Base-by-base conservation (phyloP, 2,329 filamentous ascomycete genomes). In the Neofusicoccum cordaticola region DNA sequence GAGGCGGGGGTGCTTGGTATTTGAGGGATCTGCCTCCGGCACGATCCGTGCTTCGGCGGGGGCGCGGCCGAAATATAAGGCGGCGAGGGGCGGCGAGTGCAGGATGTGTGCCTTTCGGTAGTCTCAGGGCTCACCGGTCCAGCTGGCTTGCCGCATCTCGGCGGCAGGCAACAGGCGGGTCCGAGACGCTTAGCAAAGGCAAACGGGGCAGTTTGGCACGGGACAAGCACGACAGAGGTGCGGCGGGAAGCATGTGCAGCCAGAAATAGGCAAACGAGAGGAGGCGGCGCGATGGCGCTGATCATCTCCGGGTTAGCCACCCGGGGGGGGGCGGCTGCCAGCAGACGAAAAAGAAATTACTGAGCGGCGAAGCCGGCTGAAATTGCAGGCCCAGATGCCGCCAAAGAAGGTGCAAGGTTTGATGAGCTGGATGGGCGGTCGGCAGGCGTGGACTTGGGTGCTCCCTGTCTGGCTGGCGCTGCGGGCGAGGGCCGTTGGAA, bases 271-370 rank as follows among this genome's bases (percentile, higher is more conserved):
- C 35, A 58, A 53, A 41, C 53, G 53, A 45, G 53, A 39, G 53
- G 22, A 22, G 39, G 22, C 37, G 39, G 53, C 17, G n/a, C 35
- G 19, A 22, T 17, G 42, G 56, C 41, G 56, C 27, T 47, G 56
- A 47, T 60, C 56, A 47, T 60, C 41, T 47, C 56, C 56, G 56
- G 56, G 44, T 19, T 13, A 45, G 56, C 56, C 41, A 41, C 41
- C 34, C 45, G 27, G 39, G 19, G 35, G 9, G 53, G 7, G 35
- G 53, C 12, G 35, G 35, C 9, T 15, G 9, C 50, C 50, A 35
- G 7, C 39, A 37, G 50, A 17, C 47, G 42, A 47, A 45, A 45
- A 60, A 47, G 56, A 17, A 47, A 60, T 37, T 47, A 60, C 48
- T 15, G 39, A 57, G 39, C 52, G 17, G 52, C 52, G 50, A 52